Percentiles rank a stretch among this genome's conserved stretches.
Evolutionary conservation across 2,329 filamentous ascomycete genomes (phyloP).

Genomic region (Aciculosporium take): DNA sequence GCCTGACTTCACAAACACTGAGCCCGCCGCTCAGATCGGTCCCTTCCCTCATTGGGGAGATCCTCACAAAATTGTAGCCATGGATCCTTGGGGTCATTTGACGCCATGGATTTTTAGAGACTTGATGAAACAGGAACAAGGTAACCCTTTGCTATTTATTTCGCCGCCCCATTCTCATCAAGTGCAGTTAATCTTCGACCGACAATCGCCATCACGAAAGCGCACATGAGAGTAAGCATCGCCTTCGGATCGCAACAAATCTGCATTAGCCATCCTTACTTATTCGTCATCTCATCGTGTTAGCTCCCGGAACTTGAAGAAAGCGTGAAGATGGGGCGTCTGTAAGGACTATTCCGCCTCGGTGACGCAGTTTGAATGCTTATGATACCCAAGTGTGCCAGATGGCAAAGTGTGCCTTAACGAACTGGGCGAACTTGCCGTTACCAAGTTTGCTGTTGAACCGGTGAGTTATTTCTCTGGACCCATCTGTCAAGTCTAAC

Average conservation of each 20-base stretch:
- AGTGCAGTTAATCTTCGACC: conserved; percentile 62
- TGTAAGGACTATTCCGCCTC: conserved; percentile 30
- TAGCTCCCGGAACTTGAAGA: conserved; percentile 82
- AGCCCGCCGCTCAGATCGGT: conserved; percentile 79
- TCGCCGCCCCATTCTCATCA: conserved; percentile 6
- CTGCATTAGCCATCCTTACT: neutral
- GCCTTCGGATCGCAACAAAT: conserved; percentile 1
- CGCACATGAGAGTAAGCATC: conserved; percentile 64
- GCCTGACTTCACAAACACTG: conserved; percentile 59
- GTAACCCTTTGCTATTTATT: conserved; percentile 19
- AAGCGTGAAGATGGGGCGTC: conserved; percentile 63
- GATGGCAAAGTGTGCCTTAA: conserved; percentile 91
- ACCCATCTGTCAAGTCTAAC: neutral
- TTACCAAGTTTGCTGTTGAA: conserved; percentile 95
- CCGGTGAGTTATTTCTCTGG: conserved; percentile 42
- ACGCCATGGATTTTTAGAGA: conserved; percentile 73
- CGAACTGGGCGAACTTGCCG: conserved; percentile 69
- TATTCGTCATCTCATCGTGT: neutral
- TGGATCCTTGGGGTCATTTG: conserved; percentile 89
- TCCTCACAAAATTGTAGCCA: conserved; percentile 86
- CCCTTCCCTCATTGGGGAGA: conserved; percentile 84
- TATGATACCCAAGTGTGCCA: conserved; percentile 28
- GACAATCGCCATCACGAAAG: conserved; percentile 81
- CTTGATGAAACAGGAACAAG: conserved; percentile 59
- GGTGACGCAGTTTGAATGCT: neutral